Evolutionary conservation across 2,329 filamentous ascomycete genomes (phyloP).

Genomic region (Lasiodiplodia gonubiensis): DNA sequence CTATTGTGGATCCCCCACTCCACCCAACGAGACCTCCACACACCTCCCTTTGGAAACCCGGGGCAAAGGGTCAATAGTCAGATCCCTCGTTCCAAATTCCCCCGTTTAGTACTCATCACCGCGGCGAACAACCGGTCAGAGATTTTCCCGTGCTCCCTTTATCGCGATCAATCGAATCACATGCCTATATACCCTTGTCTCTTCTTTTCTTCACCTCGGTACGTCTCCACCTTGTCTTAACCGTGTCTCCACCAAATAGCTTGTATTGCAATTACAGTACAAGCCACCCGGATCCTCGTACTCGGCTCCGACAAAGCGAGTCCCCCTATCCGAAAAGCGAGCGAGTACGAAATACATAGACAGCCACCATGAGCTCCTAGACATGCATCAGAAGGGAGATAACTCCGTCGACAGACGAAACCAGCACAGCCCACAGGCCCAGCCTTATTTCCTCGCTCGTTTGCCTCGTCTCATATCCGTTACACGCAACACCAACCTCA

Average conservation of each 20-base stretch:
- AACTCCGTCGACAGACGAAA: background rate
- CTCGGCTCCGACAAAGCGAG: background rate
- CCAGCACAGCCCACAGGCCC: background rate
- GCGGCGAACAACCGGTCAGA: background rate
- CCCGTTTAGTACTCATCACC: background rate
- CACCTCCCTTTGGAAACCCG: background rate
- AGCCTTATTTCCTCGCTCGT: background rate
- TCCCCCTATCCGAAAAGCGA: background rate
- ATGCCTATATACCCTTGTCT: background rate
- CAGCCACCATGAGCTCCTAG: background rate
- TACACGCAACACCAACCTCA: background rate
- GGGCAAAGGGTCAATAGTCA: conserved; percentile 1
- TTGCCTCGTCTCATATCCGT: background rate
- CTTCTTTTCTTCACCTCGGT: background rate
- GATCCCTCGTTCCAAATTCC: background rate
- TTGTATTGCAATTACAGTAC: background rate
- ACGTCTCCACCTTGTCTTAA: background rate
- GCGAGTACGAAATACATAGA: background rate
- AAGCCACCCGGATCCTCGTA: background rate
- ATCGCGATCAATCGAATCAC: background rate
- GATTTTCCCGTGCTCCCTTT: background rate
- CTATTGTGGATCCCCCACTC: background rate
- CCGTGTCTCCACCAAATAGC: background rate
- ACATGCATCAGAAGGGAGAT: background rate
- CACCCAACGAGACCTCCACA: background rate